Evolutionary conservation across 768 basidiomycete genomes (phyloP).

Genomic region (Coprinopsis cinerea): DNA sequence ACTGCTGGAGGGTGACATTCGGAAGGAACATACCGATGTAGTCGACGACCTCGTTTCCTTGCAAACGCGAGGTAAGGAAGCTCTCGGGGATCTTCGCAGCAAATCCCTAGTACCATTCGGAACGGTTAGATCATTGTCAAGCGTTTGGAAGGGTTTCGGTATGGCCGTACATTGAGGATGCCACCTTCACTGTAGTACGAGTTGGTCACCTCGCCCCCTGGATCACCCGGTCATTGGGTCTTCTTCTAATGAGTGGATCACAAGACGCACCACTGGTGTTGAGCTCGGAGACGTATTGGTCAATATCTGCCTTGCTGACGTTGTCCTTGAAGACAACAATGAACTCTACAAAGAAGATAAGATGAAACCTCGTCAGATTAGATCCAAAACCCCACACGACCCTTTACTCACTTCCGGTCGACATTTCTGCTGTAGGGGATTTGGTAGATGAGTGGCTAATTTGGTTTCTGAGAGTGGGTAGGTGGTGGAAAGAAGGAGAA

Average conservation of each 20-base stretch:
- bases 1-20: too few species aligned
- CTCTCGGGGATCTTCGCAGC: neutral
- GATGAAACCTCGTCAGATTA: neutral
- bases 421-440: too few species aligned
- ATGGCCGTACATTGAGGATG: slow-evolving; percentile 5
- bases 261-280: neutral
- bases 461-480: too few species aligned
- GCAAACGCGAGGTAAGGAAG: neutral
- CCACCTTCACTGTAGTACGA: slow-evolving; percentile 2
- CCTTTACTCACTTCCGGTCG: too few species aligned
- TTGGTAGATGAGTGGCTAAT: too few species aligned
- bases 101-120: slow-evolving; percentile 9
- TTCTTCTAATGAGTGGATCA: neutral
- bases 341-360: neutral
- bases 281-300: neutral
- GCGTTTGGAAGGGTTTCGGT: neutral
- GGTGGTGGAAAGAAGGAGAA: too few species aligned
- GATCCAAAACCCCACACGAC: too few species aligned
- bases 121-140: neutral
- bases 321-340: slow-evolving; percentile 9
- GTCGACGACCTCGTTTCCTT: neutral
- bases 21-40: slow-evolving; percentile 6
- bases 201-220: slow-evolving; percentile 5
- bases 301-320: slow-evolving; percentile 3
- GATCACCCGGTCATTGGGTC: neutral